Evolutionary conservation across 768 basidiomycete genomes (phyloP).

Genomic region (Russula sp.): DNA sequence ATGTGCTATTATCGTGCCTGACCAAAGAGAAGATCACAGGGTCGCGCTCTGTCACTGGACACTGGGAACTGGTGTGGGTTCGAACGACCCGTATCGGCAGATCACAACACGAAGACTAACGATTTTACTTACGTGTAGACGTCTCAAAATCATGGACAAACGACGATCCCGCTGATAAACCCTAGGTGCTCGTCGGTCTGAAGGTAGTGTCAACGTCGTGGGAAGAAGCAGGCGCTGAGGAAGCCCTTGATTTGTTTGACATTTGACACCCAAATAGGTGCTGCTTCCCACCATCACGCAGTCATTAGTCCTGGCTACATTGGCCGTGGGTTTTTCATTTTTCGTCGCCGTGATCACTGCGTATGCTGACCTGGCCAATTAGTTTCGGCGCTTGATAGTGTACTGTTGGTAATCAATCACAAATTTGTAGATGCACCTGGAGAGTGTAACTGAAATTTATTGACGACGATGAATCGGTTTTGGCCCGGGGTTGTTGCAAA

Average conservation of each 20-base stretch:
- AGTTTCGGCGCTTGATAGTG: neutral
- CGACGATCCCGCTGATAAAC: neutral
- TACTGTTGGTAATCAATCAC: neutral
- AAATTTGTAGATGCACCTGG: no score
- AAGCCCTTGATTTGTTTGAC: no score
- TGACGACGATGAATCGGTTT: neutral
- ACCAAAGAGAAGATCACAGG: neutral
- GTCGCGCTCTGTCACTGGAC: neutral
- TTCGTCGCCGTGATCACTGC: neutral
- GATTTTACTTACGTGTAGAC: neutral
- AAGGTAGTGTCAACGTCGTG: neutral
- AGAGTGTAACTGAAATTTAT: neutral
- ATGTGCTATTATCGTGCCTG: neutral
- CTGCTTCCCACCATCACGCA: no score
- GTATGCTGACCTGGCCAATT: neutral
- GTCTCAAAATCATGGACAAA: neutral
- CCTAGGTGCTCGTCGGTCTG: neutral
- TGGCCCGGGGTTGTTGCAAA: neutral
- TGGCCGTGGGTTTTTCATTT: neutral
- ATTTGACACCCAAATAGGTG: no score
- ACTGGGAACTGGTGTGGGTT: neutral
- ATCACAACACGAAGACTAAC: slow-evolving; percentile 1
- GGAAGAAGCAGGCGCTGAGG: neutral
- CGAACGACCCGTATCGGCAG: neutral
- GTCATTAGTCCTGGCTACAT: no score